Evolutionary conservation across 495 filamentous ascomycete genomes (phyloP).

Genomic region (Penicillium bialowiezense): DNA sequence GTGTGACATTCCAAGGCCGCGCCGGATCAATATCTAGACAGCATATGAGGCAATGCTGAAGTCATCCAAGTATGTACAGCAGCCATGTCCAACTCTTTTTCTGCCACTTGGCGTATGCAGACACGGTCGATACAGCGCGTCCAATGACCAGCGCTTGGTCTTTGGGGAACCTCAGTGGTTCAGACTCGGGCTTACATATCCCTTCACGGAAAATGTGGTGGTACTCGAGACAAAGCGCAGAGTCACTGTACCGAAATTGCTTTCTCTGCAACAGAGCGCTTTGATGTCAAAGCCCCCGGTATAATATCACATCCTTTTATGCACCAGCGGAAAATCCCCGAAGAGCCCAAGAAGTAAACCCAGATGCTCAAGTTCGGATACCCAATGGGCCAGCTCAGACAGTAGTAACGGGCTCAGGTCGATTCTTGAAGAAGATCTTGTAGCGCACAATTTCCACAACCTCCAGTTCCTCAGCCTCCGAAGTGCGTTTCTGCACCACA

Average conservation of each 20-base stretch:
- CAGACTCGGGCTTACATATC: neutral
- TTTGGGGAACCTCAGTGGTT: neutral
- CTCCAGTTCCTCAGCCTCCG: constrained; percentile 51
- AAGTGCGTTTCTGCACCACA: constrained; percentile 50
- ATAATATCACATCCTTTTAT: neutral
- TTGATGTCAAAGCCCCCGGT: neutral
- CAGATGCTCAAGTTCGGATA: neutral
- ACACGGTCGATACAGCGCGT: neutral
- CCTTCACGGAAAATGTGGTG: neutral
- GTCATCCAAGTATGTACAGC: constrained; percentile 2
- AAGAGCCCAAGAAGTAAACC: neutral
- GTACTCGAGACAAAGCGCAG: neutral
- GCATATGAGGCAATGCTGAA: constrained; percentile 9
- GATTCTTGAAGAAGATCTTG: constrained; percentile 81
- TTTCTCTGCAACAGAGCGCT: neutral
- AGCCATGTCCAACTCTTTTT: neutral
- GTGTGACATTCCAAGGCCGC: constrained; percentile 11
- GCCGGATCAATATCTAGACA: constrained; percentile 5
- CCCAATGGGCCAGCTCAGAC: constrained; percentile 12
- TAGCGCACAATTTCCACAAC: constrained; percentile 85
- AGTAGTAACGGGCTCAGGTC: constrained; percentile 80
- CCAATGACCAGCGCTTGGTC: neutral
- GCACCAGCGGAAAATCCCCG: neutral
- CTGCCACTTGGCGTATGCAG: neutral
- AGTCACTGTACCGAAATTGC: neutral